Evolutionary conservation across 1,284 basidiomycete species (phyloP), one percentile per base, ranked within the genome.

Genomic region (Papiliotrema nemorosa): DNA sequence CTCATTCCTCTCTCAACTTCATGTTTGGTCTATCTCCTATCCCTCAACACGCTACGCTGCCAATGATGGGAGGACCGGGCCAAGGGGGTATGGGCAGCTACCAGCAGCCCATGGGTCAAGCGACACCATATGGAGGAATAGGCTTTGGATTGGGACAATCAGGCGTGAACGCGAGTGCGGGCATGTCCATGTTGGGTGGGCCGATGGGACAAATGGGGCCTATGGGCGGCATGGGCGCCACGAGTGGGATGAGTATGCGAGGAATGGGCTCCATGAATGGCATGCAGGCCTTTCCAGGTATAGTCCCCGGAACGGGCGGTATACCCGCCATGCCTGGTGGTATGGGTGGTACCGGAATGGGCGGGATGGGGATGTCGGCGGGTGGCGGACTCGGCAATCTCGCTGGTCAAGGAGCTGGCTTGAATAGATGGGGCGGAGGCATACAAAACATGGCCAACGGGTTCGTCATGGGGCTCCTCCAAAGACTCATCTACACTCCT

Each of bases 51-150:
- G 22, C 25, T 34, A 31, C 18, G 7, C 24, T 43, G 36, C 25
- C 22, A 16, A 22, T 13, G 22, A 33, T 16, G 16, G 39, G 25
- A n/a, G 42, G 49, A 36, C 16, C 27, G 43, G 10, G 36, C 21
- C n/a, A n/a, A n/a, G n/a, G n/a, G 3, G 31, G n/a, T 22, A 24
- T 20, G 9, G 34, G 44, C n/a, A 42, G 26, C 16, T 56, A 55
- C 41, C 31, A 51, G 33, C 59, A 60, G 39, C 57, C 54, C 27
- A 9, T 5, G 9, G 12, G 22, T n/a, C 55, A 50, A 20, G 33
- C 55, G 20, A 57, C 57, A 20, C 29, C 54, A 3, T 66, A 63
- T 49, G 63, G 63, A 16, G 63, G 62, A n/a, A 47, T 66, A n/a
- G 63, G 63, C 14, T 66, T 63, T 44, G 63, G 63, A 18, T 45